Evolutionary conservation across 805 yeast genomes (phyloP).

Genomic region (Kuraishia capsulata): DNA sequence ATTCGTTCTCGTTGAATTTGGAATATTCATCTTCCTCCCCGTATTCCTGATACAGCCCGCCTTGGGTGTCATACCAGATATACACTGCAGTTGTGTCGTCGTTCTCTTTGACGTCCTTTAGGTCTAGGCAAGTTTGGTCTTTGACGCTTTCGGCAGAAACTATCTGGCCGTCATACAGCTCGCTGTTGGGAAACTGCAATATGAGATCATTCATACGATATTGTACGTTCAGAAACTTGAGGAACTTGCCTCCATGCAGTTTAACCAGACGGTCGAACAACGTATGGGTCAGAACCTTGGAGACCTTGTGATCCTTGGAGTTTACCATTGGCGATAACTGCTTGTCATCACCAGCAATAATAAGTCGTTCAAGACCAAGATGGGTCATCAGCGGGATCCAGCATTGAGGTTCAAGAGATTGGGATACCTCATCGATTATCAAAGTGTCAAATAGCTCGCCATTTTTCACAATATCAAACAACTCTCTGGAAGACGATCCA

Average conservation of each 20-base stretch:
- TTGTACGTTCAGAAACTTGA: constrained; percentile 62
- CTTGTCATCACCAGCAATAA: constrained; percentile 88
- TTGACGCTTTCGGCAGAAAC: constrained; percentile 55
- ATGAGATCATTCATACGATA: constrained; percentile 80
- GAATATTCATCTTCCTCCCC: constrained; percentile 33
- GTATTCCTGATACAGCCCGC: constrained; percentile 53
- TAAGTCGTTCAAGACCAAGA: constrained; percentile 42
- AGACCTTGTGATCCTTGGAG: constrained; percentile 31
- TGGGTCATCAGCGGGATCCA: constrained; percentile 87
- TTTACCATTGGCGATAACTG: constrained; percentile 91
- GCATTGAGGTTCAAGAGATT: constrained; percentile 88
- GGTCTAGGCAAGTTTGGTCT: constrained; percentile 40
- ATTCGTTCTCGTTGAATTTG: constrained; percentile 73
- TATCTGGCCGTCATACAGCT: constrained; percentile 55
- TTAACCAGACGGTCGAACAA: constrained; percentile 72
- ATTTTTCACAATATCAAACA: constrained; percentile 36
- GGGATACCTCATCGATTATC: constrained; percentile 93
- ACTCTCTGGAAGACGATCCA: constrained; percentile 72
- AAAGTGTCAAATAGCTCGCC: constrained; percentile 59
- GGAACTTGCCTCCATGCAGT: constrained; percentile 31
- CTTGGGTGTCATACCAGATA: constrained; percentile 91
- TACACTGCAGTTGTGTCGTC: constrained; percentile 51
- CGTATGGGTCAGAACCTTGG: constrained; percentile 47
- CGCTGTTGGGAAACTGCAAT: constrained; percentile 67
- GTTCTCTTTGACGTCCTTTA: constrained; percentile 31